Percentiles rank a stretch among this genome's conserved stretches.
phyloP scores from a whole-genome alignment of 176 grass and related monocot genomes.

The Saccharum spontaneum region DNA sequence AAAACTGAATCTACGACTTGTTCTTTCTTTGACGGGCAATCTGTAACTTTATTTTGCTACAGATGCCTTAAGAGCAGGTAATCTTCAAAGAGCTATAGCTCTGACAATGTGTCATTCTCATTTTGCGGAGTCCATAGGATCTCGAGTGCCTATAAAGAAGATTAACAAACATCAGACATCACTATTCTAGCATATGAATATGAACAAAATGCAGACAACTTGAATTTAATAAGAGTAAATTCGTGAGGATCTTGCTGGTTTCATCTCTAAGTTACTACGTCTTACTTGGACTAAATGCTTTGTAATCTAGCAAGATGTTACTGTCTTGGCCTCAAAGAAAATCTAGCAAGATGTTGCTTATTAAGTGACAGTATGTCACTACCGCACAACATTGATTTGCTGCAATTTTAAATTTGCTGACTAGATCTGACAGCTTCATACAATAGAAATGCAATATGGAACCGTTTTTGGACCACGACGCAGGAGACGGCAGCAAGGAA shows the following conservation, averaged over 20 bases:
- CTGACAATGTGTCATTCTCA: too few species aligned
- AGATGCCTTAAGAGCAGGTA: slow-evolving; percentile 55
- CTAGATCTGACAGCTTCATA: not conserved
- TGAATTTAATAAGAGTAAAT: too few species aligned
- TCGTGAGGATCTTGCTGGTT: too few species aligned
- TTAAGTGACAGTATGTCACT: not conserved
- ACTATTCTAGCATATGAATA: too few species aligned
- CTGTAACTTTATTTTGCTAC: not conserved
- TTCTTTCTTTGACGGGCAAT: not conserved
- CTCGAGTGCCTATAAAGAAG: too few species aligned
- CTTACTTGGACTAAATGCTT: not conserved
- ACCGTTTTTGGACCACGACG: not conserved
- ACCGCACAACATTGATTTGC: too few species aligned
- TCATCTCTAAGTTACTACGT: not conserved
- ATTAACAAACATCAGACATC: too few species aligned
- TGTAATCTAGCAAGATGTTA: not conserved
- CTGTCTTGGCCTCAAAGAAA: not conserved
- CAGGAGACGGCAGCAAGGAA: too few species aligned
- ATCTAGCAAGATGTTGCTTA: not conserved
- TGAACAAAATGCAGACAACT: too few species aligned
- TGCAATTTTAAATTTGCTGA: too few species aligned
- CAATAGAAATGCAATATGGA: not conserved
- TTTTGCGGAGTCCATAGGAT: too few species aligned
- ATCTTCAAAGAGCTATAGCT: too few species aligned
- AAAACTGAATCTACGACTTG: slow-evolving; percentile 41